phyloP scores from a whole-genome alignment of 495 filamentous ascomycete species.

The Pseudevernia furfuracea region DNA sequence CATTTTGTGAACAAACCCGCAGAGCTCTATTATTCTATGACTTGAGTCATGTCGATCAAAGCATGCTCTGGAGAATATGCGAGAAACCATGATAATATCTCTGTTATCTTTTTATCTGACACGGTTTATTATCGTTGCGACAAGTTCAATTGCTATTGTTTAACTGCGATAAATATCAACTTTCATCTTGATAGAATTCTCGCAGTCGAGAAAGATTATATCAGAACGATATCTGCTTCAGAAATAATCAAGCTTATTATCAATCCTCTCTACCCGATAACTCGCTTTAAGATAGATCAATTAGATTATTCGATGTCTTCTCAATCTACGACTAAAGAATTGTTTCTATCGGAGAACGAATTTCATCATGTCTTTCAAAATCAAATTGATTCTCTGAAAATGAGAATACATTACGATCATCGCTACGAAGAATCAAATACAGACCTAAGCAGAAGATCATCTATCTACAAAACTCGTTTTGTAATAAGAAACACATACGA shows the following conservation, averaged over 20 bases:
- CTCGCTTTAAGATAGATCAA: neutral
- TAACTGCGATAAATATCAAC: too few species aligned
- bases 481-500: neutral
- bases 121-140: too few species aligned
- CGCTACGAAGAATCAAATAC: neutral
- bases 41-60: too few species aligned
- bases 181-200: too few species aligned
- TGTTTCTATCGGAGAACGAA: neutral
- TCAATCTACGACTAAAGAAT: neutral
- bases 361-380: neutral
- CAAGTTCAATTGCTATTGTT: too few species aligned
- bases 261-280: neutral
- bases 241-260: neutral
- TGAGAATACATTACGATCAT: neutral
- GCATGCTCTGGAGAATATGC: too few species aligned
- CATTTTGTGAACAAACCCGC: neutral
- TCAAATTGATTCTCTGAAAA: neutral
- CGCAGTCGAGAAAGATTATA: too few species aligned
- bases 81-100: neutral
- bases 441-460: neutral
- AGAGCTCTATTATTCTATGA: too few species aligned
- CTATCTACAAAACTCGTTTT: neutral
- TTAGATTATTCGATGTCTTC: neutral
- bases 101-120: too few species aligned
- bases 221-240: neutral